Evolutionary conservation across 306 rosid genomes (phyloP), one percentile per base, ranked within the genome.

Genomic region (Begonia masoniana): DNA sequence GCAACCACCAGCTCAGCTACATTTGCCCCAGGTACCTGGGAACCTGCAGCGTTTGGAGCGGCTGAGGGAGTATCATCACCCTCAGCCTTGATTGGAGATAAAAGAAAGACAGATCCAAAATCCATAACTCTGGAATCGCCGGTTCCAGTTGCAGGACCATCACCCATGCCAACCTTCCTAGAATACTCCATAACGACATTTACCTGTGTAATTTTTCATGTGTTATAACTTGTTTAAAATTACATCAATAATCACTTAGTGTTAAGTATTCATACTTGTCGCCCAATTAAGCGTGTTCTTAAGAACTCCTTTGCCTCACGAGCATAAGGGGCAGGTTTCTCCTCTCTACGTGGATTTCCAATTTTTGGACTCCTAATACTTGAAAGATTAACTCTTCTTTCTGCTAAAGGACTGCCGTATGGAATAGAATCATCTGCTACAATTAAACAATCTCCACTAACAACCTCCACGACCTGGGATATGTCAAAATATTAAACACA

Each of bases 301-400:
- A 92, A 74, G 61, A 92, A 82, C 69, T 92, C 99, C 74, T 84
- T 92, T 68, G 99, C 99, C 74, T 92, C 99, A 47, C 99, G 95
- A 50, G 99, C 99, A 76, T 92, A 86, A 46, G 99, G 87, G 43
- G 96, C 96, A 13, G 99, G 99, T 62, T 81, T 92, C 68, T 92
- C 99, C 45, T 92, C 99, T 56, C 93, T 76, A 9, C 99, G 96
- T 60, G 99, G 99, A 71, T 92, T 92, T 26, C 99, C 99, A 47
- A 92, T 71, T 73, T 81, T 92, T 3, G 99, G 99, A 72, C 96
- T 86, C 75, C 99, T 92, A 63, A 92, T 86, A 68, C 99, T 92
- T 52, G 99, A 92, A 42, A 92, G 82, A 74, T 92, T 92, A 61
- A 92, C 99, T 62, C 99, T 81, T 59, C 96, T 66, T 78, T 92